phyloP scores from a whole-genome alignment of 1,139 yeast genomes.

The Suhomyces atakaporum region DNA sequence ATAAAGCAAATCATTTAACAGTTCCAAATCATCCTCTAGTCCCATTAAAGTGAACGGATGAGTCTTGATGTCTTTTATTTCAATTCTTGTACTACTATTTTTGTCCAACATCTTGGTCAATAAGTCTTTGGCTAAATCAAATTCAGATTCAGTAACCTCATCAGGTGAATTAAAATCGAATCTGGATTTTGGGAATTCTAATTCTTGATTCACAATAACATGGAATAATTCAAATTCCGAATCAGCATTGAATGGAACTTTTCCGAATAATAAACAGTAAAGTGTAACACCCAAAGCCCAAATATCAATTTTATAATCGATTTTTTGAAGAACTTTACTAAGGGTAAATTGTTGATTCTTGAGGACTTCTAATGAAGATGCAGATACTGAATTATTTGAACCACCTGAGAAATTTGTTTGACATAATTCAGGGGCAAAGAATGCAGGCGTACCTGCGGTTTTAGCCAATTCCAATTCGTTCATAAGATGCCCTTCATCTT shows the following conservation, averaged over 20 bases:
- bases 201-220: slow-evolving; percentile 67
- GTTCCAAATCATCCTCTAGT: slow-evolving; percentile 46
- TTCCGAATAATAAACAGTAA: slow-evolving; percentile 85
- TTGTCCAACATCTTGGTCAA: slow-evolving; percentile 65
- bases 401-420: slow-evolving; percentile 39
- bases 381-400: slow-evolving; percentile 18
- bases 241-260: slow-evolving; percentile 87
- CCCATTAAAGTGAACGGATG: slow-evolving; percentile 79
- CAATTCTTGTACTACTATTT: slow-evolving; percentile 68
- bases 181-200: slow-evolving; percentile 60
- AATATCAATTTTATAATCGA: slow-evolving; percentile 80
- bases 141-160: slow-evolving; percentile 48
- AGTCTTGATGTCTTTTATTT: slow-evolving; percentile 68
- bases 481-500: slow-evolving; percentile 42
- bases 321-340: slow-evolving; percentile 41
- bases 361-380: slow-evolving; percentile 26
- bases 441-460: slow-evolving; percentile 91
- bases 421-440: slow-evolving; percentile 78
- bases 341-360: slow-evolving; percentile 22
- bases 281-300: slow-evolving; percentile 98
- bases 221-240: slow-evolving; percentile 85
- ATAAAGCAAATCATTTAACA: slow-evolving; percentile 40
- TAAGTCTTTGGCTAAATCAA: slow-evolving; percentile 66
- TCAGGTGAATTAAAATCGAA: slow-evolving; percentile 40
- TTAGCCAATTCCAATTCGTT: slow-evolving; percentile 84